Conservation (phyloP, 805 yeast species). For the Myxozyma monticola region DNA sequence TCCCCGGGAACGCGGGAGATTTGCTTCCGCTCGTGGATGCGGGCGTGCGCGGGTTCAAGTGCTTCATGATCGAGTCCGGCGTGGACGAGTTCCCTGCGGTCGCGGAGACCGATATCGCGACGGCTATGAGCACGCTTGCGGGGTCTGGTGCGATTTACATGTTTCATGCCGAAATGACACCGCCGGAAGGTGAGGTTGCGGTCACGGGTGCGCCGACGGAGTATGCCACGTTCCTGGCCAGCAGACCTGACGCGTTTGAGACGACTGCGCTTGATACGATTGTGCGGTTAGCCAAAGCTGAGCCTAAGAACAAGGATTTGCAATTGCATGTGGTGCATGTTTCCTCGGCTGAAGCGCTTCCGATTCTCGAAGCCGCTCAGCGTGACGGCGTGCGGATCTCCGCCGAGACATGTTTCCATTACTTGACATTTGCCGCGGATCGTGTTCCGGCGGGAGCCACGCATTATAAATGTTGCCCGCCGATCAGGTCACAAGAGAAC, state of each 20-base stretch:
- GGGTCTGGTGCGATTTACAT: constrained; percentile 69
- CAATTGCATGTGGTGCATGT: constrained; percentile 84
- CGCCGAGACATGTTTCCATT: constrained; percentile 95
- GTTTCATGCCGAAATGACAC: constrained; percentile 93
- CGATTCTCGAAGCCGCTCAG: constrained; percentile 67
- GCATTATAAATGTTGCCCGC: constrained; percentile 92
- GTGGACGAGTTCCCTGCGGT: constrained; percentile 94
- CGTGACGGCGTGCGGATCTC: constrained; percentile 47
- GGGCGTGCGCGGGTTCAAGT: constrained; percentile 94
- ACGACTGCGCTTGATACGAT: constrained; percentile 77
- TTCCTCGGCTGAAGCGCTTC: constrained; percentile 81
- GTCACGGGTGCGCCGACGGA: constrained; percentile 35
- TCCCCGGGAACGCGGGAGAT: constrained; percentile 72
- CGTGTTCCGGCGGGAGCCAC: constrained; percentile 74
- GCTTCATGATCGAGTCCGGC: constrained; percentile 91
- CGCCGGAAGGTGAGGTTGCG: constrained; percentile 35
- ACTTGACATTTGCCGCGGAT: constrained; percentile 76
- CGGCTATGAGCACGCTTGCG: constrained; percentile 64
- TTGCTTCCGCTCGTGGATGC: constrained; percentile 72
- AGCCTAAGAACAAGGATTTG: constrained; percentile 24
- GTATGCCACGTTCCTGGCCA: constrained; percentile 72
- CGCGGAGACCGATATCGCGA: constrained; percentile 58
- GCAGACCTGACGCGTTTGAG: constrained; percentile 88
- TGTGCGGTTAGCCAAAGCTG: constrained; percentile 57
- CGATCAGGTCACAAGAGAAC: constrained; percentile 76